Conservation (phyloP, 257 asterid genomes). For the Ehretia macrophylla region DNA sequence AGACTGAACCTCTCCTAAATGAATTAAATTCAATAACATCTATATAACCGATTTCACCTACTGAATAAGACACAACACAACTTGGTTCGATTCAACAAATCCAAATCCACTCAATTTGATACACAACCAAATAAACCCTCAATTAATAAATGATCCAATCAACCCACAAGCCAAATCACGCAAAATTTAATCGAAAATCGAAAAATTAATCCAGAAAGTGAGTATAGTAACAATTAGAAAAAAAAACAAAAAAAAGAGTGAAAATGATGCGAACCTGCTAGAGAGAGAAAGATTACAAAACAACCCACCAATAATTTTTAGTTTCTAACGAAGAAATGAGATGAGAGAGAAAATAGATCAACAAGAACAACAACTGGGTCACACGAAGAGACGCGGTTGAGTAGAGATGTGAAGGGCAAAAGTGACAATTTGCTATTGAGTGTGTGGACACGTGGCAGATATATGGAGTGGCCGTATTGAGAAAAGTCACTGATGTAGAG, state of each 20-base stretch:
- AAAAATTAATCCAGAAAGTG: background rate
- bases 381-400: conserved; percentile 66
- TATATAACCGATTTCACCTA: no score
- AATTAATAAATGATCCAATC: background rate
- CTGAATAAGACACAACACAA: no score
- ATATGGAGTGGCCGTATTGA: conserved; percentile 20
- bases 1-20: no score
- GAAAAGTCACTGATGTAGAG: conserved; percentile 3
- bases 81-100: no score
- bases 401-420: conserved; percentile 65
- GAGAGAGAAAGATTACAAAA: conserved; percentile 1
- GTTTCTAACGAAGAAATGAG: conserved; percentile 10
- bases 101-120: no score
- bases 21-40: no score
- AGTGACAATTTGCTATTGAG: conserved; percentile 13
- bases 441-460: conserved; percentile 46
- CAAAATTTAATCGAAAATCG: background rate
- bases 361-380: conserved; percentile 40
- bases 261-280: conserved; percentile 33
- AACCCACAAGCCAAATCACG: no score
- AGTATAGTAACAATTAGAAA: background rate
- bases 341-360: background rate
- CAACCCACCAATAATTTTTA: background rate
- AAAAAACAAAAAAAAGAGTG: conserved; percentile 7
- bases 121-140: background rate